Evolutionary conservation across 441 rosid species (phyloP), one percentile per base, ranked within the genome.

Genomic region (Caryocar brasiliense): DNA sequence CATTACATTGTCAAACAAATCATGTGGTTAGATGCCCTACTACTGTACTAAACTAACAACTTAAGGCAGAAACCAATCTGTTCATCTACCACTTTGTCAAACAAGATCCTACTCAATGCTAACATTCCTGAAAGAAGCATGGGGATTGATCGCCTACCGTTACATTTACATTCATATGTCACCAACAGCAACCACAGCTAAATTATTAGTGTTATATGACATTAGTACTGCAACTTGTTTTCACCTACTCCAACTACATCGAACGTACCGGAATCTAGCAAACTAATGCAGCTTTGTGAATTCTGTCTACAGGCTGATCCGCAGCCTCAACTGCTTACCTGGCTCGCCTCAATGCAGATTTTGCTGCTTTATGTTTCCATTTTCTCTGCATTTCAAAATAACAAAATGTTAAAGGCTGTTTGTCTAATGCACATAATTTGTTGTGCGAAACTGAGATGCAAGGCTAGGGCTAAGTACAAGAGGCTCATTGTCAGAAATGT

Each of bases 401-500:
- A 41, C 58, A 41, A 47, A 65, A 46, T n/a, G n/a, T n/a, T n/a
- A n/a, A n/a, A n/a, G n/a, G n/a, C n/a, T n/a, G n/a, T n/a, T n/a
- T n/a, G n/a, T n/a, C n/a, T n/a, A n/a, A n/a, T n/a, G n/a, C n/a
- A n/a, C n/a, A n/a, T n/a, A 49, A 13, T 11, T 22, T 18, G 23
- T 12, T 19, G 42, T 14, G 20, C 28, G 36, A 46, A 51, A 47
- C 37, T 34, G n/a, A 44, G 43, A 49, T 19, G 54, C 18, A 55
- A 59, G 27, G 60, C 7, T 30, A 21, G 50, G 48, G 50, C 54
- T 38, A 62, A 14, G 61, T 88, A 92, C 99, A 58, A 93, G 95
- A 48, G 97, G 90, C 75, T 93, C 99, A 50, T 86, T 84, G 34
- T 93, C 99, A 3, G 95, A 79, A 47, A 70, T 46, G 59, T 84